A percentile compares a stretch with the other conserved stretches of the same genome.
These are phyloP conservation scores for Mycena belliarum DNA, from an alignment of 768 basidiomycete species.

Conservation along the genomic window DNA sequence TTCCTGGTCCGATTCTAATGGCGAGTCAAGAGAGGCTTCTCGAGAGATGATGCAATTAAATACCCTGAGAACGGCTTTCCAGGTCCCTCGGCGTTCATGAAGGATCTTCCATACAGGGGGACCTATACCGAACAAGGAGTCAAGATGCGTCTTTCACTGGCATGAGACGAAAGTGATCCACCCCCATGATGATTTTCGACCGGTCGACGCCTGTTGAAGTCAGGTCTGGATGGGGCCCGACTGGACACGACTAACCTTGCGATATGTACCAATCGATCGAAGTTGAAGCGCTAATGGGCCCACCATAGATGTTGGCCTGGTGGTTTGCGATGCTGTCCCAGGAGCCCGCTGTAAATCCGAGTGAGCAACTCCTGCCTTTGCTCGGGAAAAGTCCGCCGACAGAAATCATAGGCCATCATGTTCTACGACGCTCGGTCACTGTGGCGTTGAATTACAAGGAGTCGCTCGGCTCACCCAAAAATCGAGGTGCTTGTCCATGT, in stretches of 20 bases:
- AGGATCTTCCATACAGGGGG: conserved; percentile 31
- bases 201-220: conserved; percentile 54
- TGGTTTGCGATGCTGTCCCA: conserved; percentile 3
- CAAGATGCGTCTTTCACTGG: too few relatives aligned
- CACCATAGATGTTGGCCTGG: conserved; percentile 73
- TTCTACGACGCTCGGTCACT: conserved; percentile 42
- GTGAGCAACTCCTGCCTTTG: background rate
- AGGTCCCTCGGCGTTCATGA: conserved; percentile 82
- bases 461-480: conserved; percentile 58
- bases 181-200: conserved; percentile 83
- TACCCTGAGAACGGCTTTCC: conserved; percentile 74
- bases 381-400: conserved; percentile 36
- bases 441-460: too few relatives aligned
- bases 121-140: too few relatives aligned
- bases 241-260: conserved; percentile 37
- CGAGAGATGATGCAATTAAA: background rate
- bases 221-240: background rate
- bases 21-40: background rate
- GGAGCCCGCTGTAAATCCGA: background rate
- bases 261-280: conserved; percentile 70
- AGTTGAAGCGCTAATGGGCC: conserved; percentile 59
- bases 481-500: conserved; percentile 88
- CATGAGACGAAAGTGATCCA: conserved; percentile 69
- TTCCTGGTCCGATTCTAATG: conserved; percentile 68
- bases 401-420: conserved; percentile 91